A percentile compares a stretch with the other conserved stretches of the same genome.
Conservation (phyloP, 2,329 filamentous ascomycete species). For the Paecilomyces fulvus region DNA sequence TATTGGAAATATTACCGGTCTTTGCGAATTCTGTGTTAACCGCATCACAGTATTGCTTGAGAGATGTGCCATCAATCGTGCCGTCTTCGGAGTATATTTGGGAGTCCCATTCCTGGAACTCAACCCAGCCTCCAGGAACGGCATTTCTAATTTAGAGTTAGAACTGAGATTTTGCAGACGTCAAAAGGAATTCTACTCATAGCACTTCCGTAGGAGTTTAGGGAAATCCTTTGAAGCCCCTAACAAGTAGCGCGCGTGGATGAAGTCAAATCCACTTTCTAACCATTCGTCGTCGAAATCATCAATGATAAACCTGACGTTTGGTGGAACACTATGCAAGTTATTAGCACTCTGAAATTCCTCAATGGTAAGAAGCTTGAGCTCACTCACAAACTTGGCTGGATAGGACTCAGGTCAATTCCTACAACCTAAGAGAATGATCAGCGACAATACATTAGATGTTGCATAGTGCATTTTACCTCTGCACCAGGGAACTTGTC, state of each 20-base stretch:
- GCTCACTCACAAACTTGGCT: background rate
- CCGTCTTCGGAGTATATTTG: background rate
- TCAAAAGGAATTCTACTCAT: slow-evolving; percentile 30
- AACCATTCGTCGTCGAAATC: slow-evolving; percentile 51
- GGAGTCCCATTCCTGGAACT: background rate
- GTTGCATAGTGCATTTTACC: slow-evolving; percentile 1
- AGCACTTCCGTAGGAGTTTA: slow-evolving; percentile 38
- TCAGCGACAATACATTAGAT: background rate
- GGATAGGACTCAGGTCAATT: slow-evolving; percentile 3
- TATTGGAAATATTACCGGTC: background rate
- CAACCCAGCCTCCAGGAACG: background rate
- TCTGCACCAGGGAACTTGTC: slow-evolving; percentile 17
- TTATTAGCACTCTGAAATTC: background rate
- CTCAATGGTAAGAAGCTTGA: background rate
- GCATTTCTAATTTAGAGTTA: background rate
- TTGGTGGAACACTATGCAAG: slow-evolving; percentile 38
- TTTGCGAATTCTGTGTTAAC: background rate
- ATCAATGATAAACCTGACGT: slow-evolving; percentile 48
- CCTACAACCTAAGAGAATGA: background rate
- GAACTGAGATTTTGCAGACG: too few relatives aligned
- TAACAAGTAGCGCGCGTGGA: slow-evolving; percentile 49
- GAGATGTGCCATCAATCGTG: slow-evolving; percentile 2
- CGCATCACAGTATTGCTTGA: slow-evolving; percentile 3
- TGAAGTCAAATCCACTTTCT: slow-evolving; percentile 50
- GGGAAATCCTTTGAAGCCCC: slow-evolving; percentile 50